phyloP scores from a whole-genome alignment of 768 basidiomycete genomes.

The Russula lepida region DNA sequence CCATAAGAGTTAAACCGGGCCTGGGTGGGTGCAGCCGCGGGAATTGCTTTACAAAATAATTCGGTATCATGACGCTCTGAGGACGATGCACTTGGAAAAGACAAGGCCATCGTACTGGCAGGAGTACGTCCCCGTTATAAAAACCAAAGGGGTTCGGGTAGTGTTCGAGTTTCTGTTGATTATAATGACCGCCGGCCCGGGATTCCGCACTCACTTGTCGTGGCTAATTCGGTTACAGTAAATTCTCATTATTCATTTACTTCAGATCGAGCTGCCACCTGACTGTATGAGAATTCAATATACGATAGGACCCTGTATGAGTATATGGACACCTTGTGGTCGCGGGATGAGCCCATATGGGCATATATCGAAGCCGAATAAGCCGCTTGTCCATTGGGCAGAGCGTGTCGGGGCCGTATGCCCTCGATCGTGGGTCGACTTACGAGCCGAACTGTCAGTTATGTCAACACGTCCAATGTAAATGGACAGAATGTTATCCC shows the following conservation, averaged over 20 bases:
- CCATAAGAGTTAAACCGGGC: not conserved
- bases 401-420: too few relatives aligned
- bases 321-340: not conserved
- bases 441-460: not conserved
- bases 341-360: not conserved
- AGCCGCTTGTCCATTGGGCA: not conserved
- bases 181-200: not conserved
- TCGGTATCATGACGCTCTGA: not conserved
- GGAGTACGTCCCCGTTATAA: not conserved
- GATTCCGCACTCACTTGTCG: not conserved
- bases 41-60: not conserved
- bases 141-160: not conserved
- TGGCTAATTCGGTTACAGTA: not conserved
- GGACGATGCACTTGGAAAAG: not conserved
- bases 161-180: not conserved
- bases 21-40: not conserved
- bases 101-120: not conserved
- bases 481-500: not conserved
- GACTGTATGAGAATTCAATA: not conserved
- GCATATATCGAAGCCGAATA: not conserved
- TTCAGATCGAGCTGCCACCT: not conserved
- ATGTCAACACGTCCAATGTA: not conserved
- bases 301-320: not conserved
- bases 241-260: not conserved
- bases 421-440: not conserved